Evolutionary conservation across 305 asterid species (phyloP), one percentile per base, ranked within the genome.

Genomic region (Rubia tinctorum): DNA sequence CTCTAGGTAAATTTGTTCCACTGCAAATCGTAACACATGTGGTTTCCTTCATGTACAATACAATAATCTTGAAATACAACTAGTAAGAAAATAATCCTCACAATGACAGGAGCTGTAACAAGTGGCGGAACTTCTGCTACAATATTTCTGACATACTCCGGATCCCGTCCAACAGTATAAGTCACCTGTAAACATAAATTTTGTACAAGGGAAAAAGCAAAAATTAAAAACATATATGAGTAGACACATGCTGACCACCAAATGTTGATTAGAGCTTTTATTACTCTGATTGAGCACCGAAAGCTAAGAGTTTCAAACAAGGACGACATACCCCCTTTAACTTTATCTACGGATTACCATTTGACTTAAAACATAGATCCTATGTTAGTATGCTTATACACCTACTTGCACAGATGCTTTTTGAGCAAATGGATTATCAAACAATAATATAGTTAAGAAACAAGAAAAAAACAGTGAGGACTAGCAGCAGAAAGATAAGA

Each of bases 141-240:
- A 72, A 95, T 86, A 80, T 82, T 88, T 73, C 84, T 88, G 83
- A 87, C 84, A 30, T 82, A 80, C 78, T 77, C 86, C 25, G 92
- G 95, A 80, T 95, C 99, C 90, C 97, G 86, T 73, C 98, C 99
- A 77, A 85, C 96, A 60, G 99, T 95, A 84, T 87, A 88, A 51
- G 91, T 92, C 76, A 95, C 95, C 99, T 95, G 95, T 71, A 61
- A 76, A 82, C 42, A 71, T 5, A 30, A 49, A 79, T 63, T 61
- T 74, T 14, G 74, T 7, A 60, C 45, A 72, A 75, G 40, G 43
- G 55, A 15, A 39, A n/a, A 18, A 12, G 47, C 4, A 30, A 7
- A 11, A 44, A 44, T 44, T 44, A 44, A 44, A 44, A n/a, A 13
- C 2, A 55, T n/a, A 49, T 12, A 47, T 47, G 55, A 47, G 55